Base-by-base conservation (phyloP, 2,329 filamentous ascomycete species). In the Paramyrothecium sp. region DNA sequence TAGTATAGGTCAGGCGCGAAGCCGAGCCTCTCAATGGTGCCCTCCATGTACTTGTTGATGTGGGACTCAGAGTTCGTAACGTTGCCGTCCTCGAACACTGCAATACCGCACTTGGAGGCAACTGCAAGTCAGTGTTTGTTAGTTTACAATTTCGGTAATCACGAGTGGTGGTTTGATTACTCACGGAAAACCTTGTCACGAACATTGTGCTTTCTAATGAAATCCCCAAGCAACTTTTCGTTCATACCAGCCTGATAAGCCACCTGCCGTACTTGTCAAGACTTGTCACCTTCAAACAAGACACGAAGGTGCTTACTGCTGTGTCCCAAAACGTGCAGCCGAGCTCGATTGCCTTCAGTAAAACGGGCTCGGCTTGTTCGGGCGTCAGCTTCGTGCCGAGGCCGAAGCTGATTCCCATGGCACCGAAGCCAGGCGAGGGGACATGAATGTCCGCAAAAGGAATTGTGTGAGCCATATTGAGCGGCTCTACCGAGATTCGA, bases 41-140 rank as follows among this genome's bases (percentile, higher is more conserved):
- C 78, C 3, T 81, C 77, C 23, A 81, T 79, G 58, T 81, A 81
- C 44, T 69, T 55, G 60, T 76, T 74, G 61, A 81, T 81, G 51
- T 81, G 78, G 0, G 71, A 56, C 1, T 77, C 67, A 3, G 74
- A 77, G 61, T 81, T 81, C 52, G 76, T 79, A 26, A 80, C 69
- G 19, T 4, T 33, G 30, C 67, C 63, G 1, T 64, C 63, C 5
- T 67, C 72, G n/a, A 3, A 67, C 66, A 16, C 73, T 63, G 44
- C n/a, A n/a, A 81, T 71, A 0, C 77, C 78, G 58, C 78, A 81
- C 56, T 81, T 81, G 0, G 78, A 81, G 7, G 78, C 78, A 55
- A 81, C 77, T 80, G 38, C 3, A 20, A 1, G 7, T 34, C 17
- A 34, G n/a, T n/a, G 19, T 41, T 5, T 20, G 30, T 22, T 34